phyloP scores from a whole-genome alignment of 2,329 filamentous ascomycete species.

The Aulographum hederae region DNA sequence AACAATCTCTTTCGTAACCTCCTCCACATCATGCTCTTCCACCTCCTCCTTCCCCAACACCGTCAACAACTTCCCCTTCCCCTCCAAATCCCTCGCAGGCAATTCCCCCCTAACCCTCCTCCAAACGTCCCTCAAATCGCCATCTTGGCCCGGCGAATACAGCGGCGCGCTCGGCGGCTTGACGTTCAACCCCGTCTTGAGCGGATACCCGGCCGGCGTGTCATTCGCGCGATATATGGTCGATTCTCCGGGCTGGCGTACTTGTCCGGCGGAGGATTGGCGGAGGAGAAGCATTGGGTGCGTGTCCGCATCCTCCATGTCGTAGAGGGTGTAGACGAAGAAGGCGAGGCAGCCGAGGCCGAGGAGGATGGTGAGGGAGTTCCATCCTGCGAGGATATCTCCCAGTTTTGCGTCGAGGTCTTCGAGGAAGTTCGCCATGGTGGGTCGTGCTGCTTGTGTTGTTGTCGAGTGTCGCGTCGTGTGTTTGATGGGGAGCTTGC shows the following conservation, averaged over 20 bases:
- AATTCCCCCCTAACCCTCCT: conserved; percentile 48
- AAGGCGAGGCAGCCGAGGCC: conserved; percentile 46
- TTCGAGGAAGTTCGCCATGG: conserved; percentile 33
- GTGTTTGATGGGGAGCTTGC: too few relatives aligned
- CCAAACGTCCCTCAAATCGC: conserved; percentile 88
- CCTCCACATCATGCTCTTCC: conserved; percentile 49
- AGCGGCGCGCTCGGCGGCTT: conserved; percentile 64
- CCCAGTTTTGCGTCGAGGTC: conserved; percentile 56
- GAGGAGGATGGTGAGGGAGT: conserved; percentile 58
- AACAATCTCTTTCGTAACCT: conserved; percentile 72
- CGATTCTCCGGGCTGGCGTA: conserved; percentile 71
- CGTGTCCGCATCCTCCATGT: conserved; percentile 65
- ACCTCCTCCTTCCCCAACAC: conserved; percentile 60
- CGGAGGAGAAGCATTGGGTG: conserved; percentile 82
- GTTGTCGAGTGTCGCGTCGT: too few relatives aligned
- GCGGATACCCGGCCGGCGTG: conserved; percentile 54
- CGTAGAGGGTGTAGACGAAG: conserved; percentile 52
- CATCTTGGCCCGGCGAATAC: conserved; percentile 69
- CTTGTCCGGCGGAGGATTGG: conserved; percentile 59
- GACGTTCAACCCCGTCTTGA: conserved; percentile 38
- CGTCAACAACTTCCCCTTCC: conserved; percentile 53
- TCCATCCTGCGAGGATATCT: conserved; percentile 60
- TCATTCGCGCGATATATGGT: conserved; percentile 72
- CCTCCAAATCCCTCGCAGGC: conserved; percentile 34
- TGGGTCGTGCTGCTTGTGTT: conserved; percentile 5